These are phyloP conservation scores for Darksidea phi DNA, from an alignment of 495 filamentous ascomycete genomes.

Conservation along the genomic window DNA sequence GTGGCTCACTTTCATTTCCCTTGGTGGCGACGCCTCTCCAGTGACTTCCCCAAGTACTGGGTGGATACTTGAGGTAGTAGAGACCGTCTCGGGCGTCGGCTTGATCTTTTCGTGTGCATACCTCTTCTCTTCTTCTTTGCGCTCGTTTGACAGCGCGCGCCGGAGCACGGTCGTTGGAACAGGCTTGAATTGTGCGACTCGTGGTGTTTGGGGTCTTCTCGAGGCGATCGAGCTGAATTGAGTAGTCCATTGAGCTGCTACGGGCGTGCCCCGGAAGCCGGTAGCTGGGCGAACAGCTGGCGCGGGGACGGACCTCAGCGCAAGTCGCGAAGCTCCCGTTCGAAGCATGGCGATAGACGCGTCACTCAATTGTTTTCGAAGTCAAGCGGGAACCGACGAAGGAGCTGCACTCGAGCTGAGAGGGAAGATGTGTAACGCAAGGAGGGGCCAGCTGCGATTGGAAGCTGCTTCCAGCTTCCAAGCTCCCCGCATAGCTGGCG, in stretches of 20 bases:
- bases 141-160: conserved; percentile 41
- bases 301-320: conserved; percentile 35
- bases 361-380: background rate
- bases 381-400: background rate
- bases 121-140: conserved; percentile 55
- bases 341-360: conserved; percentile 39
- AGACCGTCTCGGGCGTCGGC: conserved; percentile 57
- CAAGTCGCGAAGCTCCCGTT: conserved; percentile 37
- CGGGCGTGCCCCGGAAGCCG: conserved; percentile 17
- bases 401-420: background rate
- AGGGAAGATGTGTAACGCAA: too few relatives aligned
- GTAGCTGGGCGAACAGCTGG: conserved; percentile 24
- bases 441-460: too few relatives aligned
- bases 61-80: conserved; percentile 56
- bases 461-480: too few relatives aligned
- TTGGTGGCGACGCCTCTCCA: conserved; percentile 33
- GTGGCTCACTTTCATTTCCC: conserved; percentile 58
- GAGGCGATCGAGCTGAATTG: conserved; percentile 20
- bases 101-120: conserved; percentile 53
- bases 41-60: conserved; percentile 52
- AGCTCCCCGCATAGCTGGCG: too few relatives aligned
- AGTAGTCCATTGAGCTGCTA: conserved; percentile 28
- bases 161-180: conserved; percentile 32
- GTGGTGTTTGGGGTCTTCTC: conserved; percentile 20
- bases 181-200: conserved; percentile 21